Conservation (phyloP, 2,329 filamentous ascomycete genomes). For the Aspergillus ustus region DNA sequence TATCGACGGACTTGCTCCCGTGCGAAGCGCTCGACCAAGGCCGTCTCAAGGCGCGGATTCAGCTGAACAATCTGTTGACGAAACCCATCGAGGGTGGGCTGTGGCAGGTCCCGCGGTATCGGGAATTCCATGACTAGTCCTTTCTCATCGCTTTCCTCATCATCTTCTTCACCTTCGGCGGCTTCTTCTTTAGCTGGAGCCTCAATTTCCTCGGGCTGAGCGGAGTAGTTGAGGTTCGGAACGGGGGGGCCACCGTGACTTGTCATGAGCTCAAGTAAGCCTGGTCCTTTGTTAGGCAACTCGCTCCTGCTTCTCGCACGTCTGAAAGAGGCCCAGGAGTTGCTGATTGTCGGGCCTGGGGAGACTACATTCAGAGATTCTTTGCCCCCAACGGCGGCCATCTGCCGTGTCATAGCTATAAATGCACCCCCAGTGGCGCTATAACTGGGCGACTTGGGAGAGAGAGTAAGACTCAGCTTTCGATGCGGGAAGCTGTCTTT, state of each 20-base stretch:
- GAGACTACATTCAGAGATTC: constrained; percentile 62
- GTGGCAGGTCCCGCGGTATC: constrained; percentile 68
- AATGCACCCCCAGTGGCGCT: constrained; percentile 45
- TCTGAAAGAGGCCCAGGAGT: constrained; percentile 54
- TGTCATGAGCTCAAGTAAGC: constrained; percentile 60
- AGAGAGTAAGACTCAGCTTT: constrained; percentile 44
- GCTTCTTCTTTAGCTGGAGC: constrained; percentile 27
- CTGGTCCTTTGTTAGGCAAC: constrained; percentile 49
- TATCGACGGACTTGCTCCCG: constrained; percentile 80
- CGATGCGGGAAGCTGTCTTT: constrained; percentile 42
- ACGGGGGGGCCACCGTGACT: constrained; percentile 64
- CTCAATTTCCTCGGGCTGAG: constrained; percentile 31
- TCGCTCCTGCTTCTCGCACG: constrained; percentile 64
- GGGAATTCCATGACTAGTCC: constrained; percentile 66
- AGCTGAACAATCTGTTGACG: constrained; percentile 72
- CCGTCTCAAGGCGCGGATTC: constrained; percentile 71
- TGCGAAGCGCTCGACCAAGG: constrained; percentile 79
- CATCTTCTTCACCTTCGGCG: constrained; percentile 55
- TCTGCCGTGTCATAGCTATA: constrained; percentile 50
- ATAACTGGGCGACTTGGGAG: constrained; percentile 43
- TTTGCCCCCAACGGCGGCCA: constrained; percentile 53
- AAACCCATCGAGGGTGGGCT: constrained; percentile 77
- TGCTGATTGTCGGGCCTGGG: constrained; percentile 38
- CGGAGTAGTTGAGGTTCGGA: constrained; percentile 55
- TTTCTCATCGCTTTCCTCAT: constrained; percentile 65